Evolutionary conservation across 2,329 filamentous ascomycete species (phyloP).

Genomic region (Talaromyces sp.): DNA sequence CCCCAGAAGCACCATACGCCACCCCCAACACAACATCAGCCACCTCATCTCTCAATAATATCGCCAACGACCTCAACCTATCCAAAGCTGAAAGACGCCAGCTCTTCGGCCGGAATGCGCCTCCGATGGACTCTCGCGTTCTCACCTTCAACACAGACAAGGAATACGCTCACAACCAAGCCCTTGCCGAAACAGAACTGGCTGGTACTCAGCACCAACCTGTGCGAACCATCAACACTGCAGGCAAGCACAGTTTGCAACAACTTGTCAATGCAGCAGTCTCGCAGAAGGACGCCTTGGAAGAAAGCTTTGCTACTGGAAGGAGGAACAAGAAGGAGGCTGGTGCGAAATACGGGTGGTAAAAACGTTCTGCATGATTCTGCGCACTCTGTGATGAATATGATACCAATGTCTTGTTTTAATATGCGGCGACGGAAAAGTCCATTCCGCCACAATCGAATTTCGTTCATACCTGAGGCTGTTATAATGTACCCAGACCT

Average conservation of each 20-base stretch:
- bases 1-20: slow-evolving; percentile 7
- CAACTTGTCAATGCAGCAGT: slow-evolving; percentile 83
- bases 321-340: slow-evolving; percentile 80
- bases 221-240: slow-evolving; percentile 77
- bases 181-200: slow-evolving; percentile 60
- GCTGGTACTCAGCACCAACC: slow-evolving; percentile 70
- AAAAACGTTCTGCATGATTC: slow-evolving; percentile 11
- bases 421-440: too few relatives aligned
- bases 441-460: too few relatives aligned
- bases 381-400: slow-evolving; percentile 1
- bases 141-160: slow-evolving; percentile 86
- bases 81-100: slow-evolving; percentile 76
- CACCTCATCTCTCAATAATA: slow-evolving; percentile 59
- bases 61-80: slow-evolving; percentile 78
- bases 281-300: slow-evolving; percentile 81
- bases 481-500: too few relatives aligned
- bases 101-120: slow-evolving; percentile 72
- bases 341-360: slow-evolving; percentile 83
- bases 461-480: too few relatives aligned
- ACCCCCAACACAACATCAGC: slow-evolving; percentile 11
- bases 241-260: slow-evolving; percentile 79
- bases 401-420: slow-evolving; percentile 15
- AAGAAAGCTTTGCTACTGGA: slow-evolving; percentile 87
- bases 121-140: slow-evolving; percentile 63
- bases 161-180: slow-evolving; percentile 86